phyloP scores from a whole-genome alignment of 1,139 yeast species.

The Kazachstania sp. region DNA sequence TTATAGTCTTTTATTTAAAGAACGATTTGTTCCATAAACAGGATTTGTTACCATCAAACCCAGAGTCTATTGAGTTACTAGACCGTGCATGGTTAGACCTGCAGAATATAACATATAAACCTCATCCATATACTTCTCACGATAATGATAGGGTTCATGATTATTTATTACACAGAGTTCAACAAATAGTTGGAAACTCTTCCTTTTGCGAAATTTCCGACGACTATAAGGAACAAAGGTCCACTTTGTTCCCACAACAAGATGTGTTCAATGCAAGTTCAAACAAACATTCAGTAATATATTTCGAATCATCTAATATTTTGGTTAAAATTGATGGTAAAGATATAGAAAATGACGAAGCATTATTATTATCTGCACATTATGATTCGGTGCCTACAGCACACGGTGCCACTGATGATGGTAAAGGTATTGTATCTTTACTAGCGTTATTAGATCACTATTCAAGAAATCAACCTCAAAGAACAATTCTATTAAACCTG shows the following conservation, averaged over 20 bases:
- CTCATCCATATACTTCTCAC: slow-evolving; percentile 72
- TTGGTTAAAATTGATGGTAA: slow-evolving; percentile 64
- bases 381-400: slow-evolving; percentile 86
- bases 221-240: slow-evolving; percentile 43
- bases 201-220: slow-evolving; percentile 35
- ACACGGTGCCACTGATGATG: slow-evolving; percentile 87
- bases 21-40: slow-evolving; percentile 15
- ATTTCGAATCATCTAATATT: slow-evolving; percentile 74
- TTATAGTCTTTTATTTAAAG: slow-evolving; percentile 15
- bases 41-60: slow-evolving; percentile 11
- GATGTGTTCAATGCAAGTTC: slow-evolving; percentile 39
- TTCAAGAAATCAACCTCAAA: slow-evolving; percentile 41
- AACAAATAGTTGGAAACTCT: slow-evolving; percentile 22
- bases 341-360: slow-evolving; percentile 41
- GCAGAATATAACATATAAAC: slow-evolving; percentile 53
- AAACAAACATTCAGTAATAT: slow-evolving; percentile 41
- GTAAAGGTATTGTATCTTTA: slow-evolving; percentile 82
- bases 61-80: slow-evolving; percentile 28
- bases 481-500: slow-evolving; percentile 74
- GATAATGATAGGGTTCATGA: slow-evolving; percentile 72
- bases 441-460: slow-evolving; percentile 57
- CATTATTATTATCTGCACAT: slow-evolving; percentile 73
- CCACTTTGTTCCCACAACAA: slow-evolving; percentile 40
- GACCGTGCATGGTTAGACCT: slow-evolving; percentile 59
- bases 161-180: slow-evolving; percentile 45